phyloP scores from a whole-genome alignment of 2,329 filamentous ascomycete genomes.

The Arthrobotrys iridis region DNA sequence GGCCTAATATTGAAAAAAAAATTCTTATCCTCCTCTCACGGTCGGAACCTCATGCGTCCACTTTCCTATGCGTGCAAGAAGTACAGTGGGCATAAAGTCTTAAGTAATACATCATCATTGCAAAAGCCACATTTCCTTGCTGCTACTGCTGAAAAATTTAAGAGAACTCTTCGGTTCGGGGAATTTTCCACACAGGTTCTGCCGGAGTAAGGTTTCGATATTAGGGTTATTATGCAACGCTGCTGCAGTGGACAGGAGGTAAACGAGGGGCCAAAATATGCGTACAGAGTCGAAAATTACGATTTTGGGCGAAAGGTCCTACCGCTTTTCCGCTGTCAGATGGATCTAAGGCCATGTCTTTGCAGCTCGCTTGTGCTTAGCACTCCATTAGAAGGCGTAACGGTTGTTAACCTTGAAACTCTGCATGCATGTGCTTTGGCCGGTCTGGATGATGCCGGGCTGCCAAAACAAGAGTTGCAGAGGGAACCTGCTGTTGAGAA shows the following conservation, averaged over 20 bases:
- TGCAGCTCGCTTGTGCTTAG: constrained; percentile 20
- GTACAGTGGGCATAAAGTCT: constrained; percentile 5
- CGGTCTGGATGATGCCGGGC: constrained; percentile 5
- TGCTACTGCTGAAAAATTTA: background rate
- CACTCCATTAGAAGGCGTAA: constrained; percentile 22
- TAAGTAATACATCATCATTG: constrained; percentile 4
- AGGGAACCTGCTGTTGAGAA: constrained; percentile 16
- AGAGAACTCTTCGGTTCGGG: background rate
- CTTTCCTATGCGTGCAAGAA: too few species aligned
- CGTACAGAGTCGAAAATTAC: constrained; percentile 11
- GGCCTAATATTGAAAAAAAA: background rate
- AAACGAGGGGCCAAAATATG: too few species aligned
- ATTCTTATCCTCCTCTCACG: constrained; percentile 1
- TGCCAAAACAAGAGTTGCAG: background rate
- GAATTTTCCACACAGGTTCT: background rate
- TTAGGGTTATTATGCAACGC: background rate
- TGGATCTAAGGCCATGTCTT: constrained; percentile 11
- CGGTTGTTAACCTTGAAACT: constrained; percentile 11
- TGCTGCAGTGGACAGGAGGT: constrained; percentile 3
- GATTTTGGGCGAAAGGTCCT: constrained; percentile 19
- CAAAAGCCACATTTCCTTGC: constrained; percentile 18
- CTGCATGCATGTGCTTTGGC: constrained; percentile 1
- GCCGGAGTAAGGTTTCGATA: constrained; percentile 16
- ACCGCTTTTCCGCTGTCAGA: constrained; percentile 24
- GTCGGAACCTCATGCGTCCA: background rate